phyloP scores from a whole-genome alignment of 805 yeast species.

The Blastobotrys mokoenaii region DNA sequence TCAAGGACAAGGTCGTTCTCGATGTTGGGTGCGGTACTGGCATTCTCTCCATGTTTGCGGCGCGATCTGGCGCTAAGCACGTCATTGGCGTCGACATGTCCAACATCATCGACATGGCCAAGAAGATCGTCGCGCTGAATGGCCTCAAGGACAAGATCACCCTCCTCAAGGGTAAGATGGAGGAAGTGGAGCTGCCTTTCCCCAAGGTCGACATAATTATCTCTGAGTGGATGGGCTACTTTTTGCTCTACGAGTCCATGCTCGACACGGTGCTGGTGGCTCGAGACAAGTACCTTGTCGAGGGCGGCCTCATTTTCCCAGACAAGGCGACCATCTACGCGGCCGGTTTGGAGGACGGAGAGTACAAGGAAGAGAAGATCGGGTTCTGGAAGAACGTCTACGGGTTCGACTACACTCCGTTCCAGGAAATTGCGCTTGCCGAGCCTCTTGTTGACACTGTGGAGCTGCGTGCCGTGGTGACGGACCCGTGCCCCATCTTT shows the following conservation, averaged over 20 bases:
- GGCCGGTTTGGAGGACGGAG: conserved; percentile 89
- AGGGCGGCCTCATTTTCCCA: conserved; percentile 89
- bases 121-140: conserved; percentile 71
- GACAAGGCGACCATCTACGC: conserved; percentile 84
- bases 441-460: conserved; percentile 98
- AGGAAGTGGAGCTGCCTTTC: conserved; percentile 79
- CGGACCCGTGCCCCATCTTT: conserved; percentile 63
- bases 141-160: conserved; percentile 84
- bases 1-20: conserved; percentile 86
- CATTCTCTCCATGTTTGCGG: conserved; percentile 95
- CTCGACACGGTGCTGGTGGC: conserved; percentile 92
- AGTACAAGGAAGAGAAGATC: conserved; percentile 84
- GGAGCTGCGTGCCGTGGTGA: conserved; percentile 62
- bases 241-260: conserved; percentile 93
- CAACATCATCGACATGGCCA: conserved; percentile 93
- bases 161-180: conserved; percentile 83
- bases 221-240: conserved; percentile 99
- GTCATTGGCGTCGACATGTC: conserved; percentile 98
- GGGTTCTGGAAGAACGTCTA: conserved; percentile 95
- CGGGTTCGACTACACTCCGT: conserved; percentile 93
- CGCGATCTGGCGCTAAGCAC: conserved; percentile 96
- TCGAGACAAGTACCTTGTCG: conserved; percentile 71
- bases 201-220: conserved; percentile 88
- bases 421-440: conserved; percentile 72
- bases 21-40: conserved; percentile 99